phyloP scores from a whole-genome alignment of 2,329 filamentous ascomycete species.

The Ophiocordyceps australis region DNA sequence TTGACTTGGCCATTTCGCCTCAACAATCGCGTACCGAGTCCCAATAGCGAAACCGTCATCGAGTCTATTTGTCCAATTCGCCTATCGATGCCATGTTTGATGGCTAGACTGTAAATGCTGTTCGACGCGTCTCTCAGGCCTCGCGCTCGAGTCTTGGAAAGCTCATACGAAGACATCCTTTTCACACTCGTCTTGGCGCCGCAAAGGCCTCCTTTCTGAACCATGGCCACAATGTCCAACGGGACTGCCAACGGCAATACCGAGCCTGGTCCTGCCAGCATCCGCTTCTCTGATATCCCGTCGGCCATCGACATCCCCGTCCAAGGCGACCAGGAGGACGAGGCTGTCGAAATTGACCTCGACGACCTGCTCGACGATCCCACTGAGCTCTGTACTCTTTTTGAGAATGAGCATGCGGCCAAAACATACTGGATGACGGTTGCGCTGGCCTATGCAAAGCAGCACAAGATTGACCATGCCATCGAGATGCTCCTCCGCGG shows the following conservation, averaged over 20 bases:
- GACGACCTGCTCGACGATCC: constrained; percentile 84
- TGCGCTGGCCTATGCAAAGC: constrained; percentile 88
- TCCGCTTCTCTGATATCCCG: constrained; percentile 46
- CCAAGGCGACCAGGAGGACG: constrained; percentile 44
- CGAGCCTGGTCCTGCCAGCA: constrained; percentile 21
- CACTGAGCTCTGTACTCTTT: constrained; percentile 82
- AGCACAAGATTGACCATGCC: constrained; percentile 76
- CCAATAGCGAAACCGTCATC: too few species aligned
- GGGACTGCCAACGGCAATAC: constrained; percentile 21
- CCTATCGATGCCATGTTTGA: too few species aligned
- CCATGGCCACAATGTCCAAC: constrained; percentile 24
- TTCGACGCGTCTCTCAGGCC: too few species aligned
- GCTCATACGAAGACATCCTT: too few species aligned
- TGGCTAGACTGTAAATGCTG: too few species aligned
- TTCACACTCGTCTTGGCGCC: too few species aligned
- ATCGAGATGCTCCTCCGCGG: constrained; percentile 60
- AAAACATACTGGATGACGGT: constrained; percentile 98
- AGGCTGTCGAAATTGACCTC: constrained; percentile 82
- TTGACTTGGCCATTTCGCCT: too few species aligned
- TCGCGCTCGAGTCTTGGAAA: too few species aligned
- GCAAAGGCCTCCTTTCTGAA: constrained; percentile 3
- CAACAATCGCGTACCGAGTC: too few species aligned
- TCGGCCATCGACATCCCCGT: constrained; percentile 49
- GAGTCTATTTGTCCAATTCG: too few species aligned
- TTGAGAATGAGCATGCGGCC: constrained; percentile 84